Conservation (phyloP, 2,329 filamentous ascomycete species). For the Onygenales sp. region DNA sequence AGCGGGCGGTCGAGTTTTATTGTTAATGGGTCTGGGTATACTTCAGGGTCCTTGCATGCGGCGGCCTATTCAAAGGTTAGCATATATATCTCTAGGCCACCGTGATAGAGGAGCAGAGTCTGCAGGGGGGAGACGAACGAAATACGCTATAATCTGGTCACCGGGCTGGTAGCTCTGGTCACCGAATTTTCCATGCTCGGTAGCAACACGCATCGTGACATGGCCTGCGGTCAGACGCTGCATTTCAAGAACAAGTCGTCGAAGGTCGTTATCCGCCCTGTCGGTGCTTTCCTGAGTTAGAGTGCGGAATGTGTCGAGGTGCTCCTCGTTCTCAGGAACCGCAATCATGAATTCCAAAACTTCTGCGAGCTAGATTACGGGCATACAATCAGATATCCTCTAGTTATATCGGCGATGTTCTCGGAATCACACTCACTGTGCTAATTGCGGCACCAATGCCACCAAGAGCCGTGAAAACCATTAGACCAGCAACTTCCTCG, state of each 20-base stretch:
- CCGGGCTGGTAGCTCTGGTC: slow-evolving; percentile 32
- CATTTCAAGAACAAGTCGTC: slow-evolving; percentile 14
- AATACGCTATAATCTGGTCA: slow-evolving; percentile 27
- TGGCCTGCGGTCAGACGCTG: slow-evolving; percentile 18
- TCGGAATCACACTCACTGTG: slow-evolving; percentile 22
- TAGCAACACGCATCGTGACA: slow-evolving; percentile 31
- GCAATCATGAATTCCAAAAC: slow-evolving; percentile 34
- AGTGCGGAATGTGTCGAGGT: slow-evolving; percentile 35
- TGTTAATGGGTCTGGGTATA: slow-evolving; percentile 26
- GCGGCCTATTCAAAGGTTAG: slow-evolving; percentile 11
- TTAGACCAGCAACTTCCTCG: slow-evolving; percentile 12
- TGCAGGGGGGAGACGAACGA: slow-evolving; percentile 11
- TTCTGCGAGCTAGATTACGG: slow-evolving; percentile 30
- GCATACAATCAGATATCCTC: neutral
- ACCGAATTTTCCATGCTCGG: slow-evolving; percentile 25
- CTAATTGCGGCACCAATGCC: slow-evolving; percentile 33
- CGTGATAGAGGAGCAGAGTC: neutral
- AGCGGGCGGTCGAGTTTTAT: slow-evolving; percentile 36
- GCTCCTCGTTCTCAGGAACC: slow-evolving; percentile 25
- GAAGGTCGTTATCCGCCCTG: slow-evolving; percentile 10
- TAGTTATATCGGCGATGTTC: neutral
- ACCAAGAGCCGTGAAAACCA: slow-evolving; percentile 26
- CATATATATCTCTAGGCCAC: no score
- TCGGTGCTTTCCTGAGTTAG: slow-evolving; percentile 27
- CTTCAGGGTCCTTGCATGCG: slow-evolving; percentile 28